Evolutionary conservation across 176 grass and related monocot genomes (phyloP).

Genomic region (Aegilops bicornis): DNA sequence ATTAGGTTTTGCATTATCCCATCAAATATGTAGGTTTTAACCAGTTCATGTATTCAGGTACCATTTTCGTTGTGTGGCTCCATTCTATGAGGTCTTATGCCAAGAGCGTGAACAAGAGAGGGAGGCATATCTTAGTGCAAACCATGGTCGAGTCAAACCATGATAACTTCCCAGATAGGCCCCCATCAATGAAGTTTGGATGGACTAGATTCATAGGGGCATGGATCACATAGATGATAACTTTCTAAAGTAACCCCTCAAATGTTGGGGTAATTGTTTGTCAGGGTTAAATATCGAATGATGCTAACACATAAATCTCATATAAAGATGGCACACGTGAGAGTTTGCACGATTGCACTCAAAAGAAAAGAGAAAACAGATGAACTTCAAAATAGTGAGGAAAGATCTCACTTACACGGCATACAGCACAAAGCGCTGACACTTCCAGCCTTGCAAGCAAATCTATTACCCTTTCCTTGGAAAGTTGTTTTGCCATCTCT

Average conservation of each 20-base stretch:
- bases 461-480: constrained; percentile 68
- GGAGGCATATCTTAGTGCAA: background rate
- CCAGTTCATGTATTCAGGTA: background rate
- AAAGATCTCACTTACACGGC: constrained; percentile 65
- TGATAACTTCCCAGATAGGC: background rate
- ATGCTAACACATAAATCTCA: background rate
- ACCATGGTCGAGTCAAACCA: background rate
- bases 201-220: constrained; percentile 12
- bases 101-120: background rate
- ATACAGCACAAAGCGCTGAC: constrained; percentile 68
- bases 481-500: constrained; percentile 81
- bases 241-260: background rate
- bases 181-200: background rate
- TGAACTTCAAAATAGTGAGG: constrained; percentile 1
- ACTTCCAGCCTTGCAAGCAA: constrained; percentile 77
- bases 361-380: background rate
- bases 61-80: background rate
- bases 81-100: background rate
- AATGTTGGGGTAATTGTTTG: constrained; percentile 3
- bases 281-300: background rate
- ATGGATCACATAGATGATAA: background rate
- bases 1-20: background rate
- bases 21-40: background rate
- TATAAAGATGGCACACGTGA: background rate
- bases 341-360: background rate